Evolutionary conservation across 78 protist genomes (phyloP).

Genomic region (Trichosphaerium sp.): DNA sequence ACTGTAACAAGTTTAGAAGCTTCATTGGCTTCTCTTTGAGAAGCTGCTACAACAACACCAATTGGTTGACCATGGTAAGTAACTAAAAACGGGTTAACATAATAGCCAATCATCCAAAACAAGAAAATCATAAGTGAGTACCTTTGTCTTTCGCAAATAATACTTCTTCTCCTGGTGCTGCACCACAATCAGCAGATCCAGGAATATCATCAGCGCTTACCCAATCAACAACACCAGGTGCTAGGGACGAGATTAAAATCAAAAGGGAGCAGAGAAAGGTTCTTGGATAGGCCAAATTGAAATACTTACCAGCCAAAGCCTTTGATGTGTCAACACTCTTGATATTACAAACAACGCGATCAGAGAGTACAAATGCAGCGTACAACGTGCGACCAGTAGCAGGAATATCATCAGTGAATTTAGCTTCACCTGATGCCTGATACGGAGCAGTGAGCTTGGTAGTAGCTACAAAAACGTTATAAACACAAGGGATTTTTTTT

Average conservation of each 20-base stretch:
- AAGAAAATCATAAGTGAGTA: not conserved
- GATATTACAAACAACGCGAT: not conserved
- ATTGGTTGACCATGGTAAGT: conserved; percentile 7
- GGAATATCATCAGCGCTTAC: conserved; percentile 7
- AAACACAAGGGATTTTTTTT: too few relatives aligned
- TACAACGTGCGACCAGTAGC: not conserved
- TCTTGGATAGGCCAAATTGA: too few relatives aligned
- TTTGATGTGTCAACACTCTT: not conserved
- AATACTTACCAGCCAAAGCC: not conserved
- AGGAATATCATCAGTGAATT: not conserved
- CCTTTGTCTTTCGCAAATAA: conserved; percentile 6
- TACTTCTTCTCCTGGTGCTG: too few relatives aligned
- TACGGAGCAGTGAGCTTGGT: not conserved
- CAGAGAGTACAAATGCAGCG: conserved; percentile 4
- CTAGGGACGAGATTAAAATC: too few relatives aligned
- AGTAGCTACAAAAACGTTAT: too few relatives aligned
- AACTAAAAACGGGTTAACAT: too few relatives aligned
- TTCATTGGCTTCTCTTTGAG: conserved; percentile 6
- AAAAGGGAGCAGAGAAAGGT: too few relatives aligned
- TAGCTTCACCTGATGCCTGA: conserved; percentile 34
- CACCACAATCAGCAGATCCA: too few relatives aligned
- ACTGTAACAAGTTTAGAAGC: not conserved
- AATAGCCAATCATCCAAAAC: too few relatives aligned
- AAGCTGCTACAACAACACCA: conserved; percentile 32
- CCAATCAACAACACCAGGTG: conserved; percentile 23